Evolutionary conservation across 148 eudicot genomes (phyloP).

Genomic region (Oxyria digyna): DNA sequence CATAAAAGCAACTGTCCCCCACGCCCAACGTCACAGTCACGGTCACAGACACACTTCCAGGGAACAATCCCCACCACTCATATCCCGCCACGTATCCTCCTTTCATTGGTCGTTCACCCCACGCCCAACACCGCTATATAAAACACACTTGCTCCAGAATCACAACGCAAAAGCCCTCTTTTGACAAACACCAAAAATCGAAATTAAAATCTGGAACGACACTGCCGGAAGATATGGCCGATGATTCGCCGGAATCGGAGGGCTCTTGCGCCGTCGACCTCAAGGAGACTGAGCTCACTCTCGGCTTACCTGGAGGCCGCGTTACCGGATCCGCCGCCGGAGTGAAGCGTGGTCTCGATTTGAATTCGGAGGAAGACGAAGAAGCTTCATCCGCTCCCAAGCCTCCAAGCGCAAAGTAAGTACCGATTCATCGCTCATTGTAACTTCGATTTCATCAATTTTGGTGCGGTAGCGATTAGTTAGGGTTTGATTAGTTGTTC

Average conservation of each 20-base stretch:
- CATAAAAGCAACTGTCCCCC: slow-evolving; percentile 8
- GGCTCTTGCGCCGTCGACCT: slow-evolving; percentile 20
- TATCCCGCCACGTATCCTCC: slow-evolving; percentile 14
- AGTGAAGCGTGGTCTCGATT: not conserved
- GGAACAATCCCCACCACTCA: slow-evolving; percentile 22
- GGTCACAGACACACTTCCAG: slow-evolving; percentile 24
- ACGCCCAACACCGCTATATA: not conserved
- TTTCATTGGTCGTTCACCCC: not conserved
- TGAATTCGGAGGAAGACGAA: too few relatives aligned
- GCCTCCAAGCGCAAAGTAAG: slow-evolving; percentile 26
- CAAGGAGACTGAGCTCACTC: slow-evolving; percentile 39
- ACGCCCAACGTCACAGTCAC: too few relatives aligned
- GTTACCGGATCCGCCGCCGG: not conserved
- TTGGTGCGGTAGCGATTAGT: too few relatives aligned
- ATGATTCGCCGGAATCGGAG: slow-evolving; percentile 15
- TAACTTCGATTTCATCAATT: too few relatives aligned
- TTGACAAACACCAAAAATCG: too few relatives aligned
- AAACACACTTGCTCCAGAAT: not conserved
- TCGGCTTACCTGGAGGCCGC: slow-evolving; percentile 25
- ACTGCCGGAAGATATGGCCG: not conserved
- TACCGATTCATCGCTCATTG: not conserved
- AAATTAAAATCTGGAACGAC: too few relatives aligned
- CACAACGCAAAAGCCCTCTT: not conserved
- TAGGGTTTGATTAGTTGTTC: too few relatives aligned
- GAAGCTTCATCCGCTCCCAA: slow-evolving; percentile 9